Evolutionary conservation across 1,139 yeast species (phyloP), one percentile per base, ranked within the genome.

Genomic region (Chernovozyma sophiae-reginae): DNA sequence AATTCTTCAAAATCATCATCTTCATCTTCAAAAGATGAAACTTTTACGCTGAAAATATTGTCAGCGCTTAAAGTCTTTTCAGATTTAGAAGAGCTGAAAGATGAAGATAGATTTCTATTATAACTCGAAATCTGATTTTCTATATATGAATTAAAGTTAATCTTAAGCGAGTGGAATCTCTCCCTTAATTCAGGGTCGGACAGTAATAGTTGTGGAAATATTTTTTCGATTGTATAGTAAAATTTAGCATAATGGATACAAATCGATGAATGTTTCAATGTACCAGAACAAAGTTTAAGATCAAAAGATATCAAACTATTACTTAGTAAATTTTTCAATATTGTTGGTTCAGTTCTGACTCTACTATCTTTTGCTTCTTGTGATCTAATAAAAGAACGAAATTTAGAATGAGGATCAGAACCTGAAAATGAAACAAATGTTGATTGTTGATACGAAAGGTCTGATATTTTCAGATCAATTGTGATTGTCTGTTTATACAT

Each of bases 401-500:
- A 56, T 31, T 49, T 49, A 4, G 57, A 40, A 28, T 39, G 46
- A 3, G 52, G 33, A 36, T 58, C 56, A 13, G 47, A 40, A 13
- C 48, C 48, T 31, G 45, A 51, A 37, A 67, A 65, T 14, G 48
- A 50, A 7, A 57, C 58, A 42, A 66, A 66, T 13, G 47, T 48
- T 2, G 68, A 50, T 10, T 56, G 49, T 23, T 53, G 52, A 41
- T 62, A 69, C 2, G 73, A 60, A 18, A 70, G 52, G 33, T 58
- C 52, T 1, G 70, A 48, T 14, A 70, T 44, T 8, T 49, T 45
- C 7, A 49, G 47, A 33, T 68, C 65, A 3, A 63, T 51, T 1
- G 38, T 41, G 10, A 47, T 45, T 1, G 77, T 66, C 10, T 66
- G 47, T 2, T 52, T 49, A 44, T 75, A 66, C 79, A 82, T 79